phyloP scores from a whole-genome alignment of 768 basidiomycete species.

The Hemileccinum impolitum region DNA sequence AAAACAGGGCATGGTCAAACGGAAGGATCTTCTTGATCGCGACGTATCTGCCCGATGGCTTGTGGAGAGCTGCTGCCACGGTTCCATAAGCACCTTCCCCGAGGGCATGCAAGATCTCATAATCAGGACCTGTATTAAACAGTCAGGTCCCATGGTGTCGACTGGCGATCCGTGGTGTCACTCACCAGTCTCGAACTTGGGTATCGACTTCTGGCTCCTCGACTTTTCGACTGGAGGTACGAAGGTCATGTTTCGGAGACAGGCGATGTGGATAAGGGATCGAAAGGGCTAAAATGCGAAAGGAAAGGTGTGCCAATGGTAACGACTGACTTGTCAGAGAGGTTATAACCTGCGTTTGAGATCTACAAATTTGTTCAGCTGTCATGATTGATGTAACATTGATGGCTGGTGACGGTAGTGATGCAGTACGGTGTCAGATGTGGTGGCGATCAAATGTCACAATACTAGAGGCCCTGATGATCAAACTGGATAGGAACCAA shows the following conservation, averaged over 20 bases:
- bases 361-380: neutral
- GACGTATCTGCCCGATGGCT: conserved; percentile 76
- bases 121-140: conserved; percentile 55
- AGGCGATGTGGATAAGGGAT: neutral
- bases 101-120: conserved; percentile 68
- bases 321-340: neutral
- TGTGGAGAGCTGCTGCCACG: conserved; percentile 84
- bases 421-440: conserved; percentile 6
- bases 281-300: neutral
- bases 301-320: neutral
- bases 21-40: conserved; percentile 96
- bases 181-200: conserved; percentile 70
- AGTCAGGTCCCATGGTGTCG: conserved; percentile 2
- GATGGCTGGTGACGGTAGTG: conserved; percentile 4
- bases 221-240: conserved; percentile 10
- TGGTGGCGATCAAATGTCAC: conserved; percentile 1
- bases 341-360: conserved; percentile 1
- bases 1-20: conserved; percentile 92
- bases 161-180: neutral
- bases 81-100: conserved; percentile 90
- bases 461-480: neutral
- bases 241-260: conserved; percentile 4
- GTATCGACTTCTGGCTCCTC: conserved; percentile 61
- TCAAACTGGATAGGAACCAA: conserved; percentile 15
- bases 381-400: conserved; percentile 14